Evolutionary conservation across 139 green algal species (phyloP).

Genomic region (Chlamydomonas schloesseri): DNA sequence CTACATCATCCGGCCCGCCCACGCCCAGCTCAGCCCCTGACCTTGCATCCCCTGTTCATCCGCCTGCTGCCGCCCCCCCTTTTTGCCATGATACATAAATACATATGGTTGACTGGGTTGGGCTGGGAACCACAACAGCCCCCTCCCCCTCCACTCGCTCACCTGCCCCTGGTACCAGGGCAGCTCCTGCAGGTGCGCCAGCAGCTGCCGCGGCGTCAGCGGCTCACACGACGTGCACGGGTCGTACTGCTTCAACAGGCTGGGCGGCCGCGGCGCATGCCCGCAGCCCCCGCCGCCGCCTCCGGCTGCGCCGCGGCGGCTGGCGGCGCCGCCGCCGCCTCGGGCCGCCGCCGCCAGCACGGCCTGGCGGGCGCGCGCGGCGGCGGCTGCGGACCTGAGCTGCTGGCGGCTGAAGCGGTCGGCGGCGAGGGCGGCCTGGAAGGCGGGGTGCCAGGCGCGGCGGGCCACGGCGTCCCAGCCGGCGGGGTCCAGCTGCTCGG

Average conservation of each 20-base stretch:
- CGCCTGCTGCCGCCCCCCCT: too few species aligned
- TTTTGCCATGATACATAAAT: too few species aligned
- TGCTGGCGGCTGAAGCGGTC: constrained; percentile 24
- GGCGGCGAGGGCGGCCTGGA: neutral
- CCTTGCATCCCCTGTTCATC: too few species aligned
- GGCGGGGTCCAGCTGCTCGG: neutral
- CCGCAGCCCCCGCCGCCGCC: neutral
- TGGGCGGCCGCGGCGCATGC: constrained; percentile 36
- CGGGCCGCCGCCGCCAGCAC: neutral
- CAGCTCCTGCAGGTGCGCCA: constrained; percentile 75
- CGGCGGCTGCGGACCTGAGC: constrained; percentile 17
- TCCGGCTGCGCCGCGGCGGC: neutral
- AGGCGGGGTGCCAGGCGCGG: constrained; percentile 50
- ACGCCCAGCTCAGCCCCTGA: too few species aligned
- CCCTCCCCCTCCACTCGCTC: neutral
- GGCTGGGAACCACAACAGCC: too few species aligned
- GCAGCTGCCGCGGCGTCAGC: constrained; percentile 58
- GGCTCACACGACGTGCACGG: neutral
- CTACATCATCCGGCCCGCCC: too few species aligned
- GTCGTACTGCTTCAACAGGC: constrained; percentile 50
- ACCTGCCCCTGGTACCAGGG: constrained; percentile 77
- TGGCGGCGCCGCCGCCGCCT: neutral
- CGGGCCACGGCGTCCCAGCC: constrained; percentile 36
- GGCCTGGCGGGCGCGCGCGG: neutral
- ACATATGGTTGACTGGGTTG: too few species aligned